Base-by-base conservation (phyloP, 371 early-diverging fungal species). In the Saksenaea vasiformis region DNA sequence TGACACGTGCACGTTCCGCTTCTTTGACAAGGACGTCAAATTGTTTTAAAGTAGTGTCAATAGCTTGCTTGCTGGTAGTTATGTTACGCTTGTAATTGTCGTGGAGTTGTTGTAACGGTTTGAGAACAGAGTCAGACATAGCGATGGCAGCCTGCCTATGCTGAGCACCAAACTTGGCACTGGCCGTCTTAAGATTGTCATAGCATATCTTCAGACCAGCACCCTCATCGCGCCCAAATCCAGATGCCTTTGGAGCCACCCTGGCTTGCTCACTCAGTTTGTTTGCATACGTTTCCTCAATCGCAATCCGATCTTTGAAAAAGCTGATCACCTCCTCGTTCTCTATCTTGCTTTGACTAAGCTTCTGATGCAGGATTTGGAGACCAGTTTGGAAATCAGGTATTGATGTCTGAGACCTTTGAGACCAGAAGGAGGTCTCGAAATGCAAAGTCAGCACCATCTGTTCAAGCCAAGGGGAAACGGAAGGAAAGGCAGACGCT, bases 211-310 rank as follows among this genome's bases (percentile, higher is more conserved):
- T 77, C 56, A 92, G 76, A 5, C 85, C 83, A 8, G 90, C 92
- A 1, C 92, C 92, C 41, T 91, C 92, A 72, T 92, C 91, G 55
- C 87, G 82, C 3, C 74, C 80, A 64, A 92, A 92, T 2, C 91
- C 92, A 11, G 79, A 68, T 1, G 75, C 37, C 57, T 80, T 72
- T 5, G 65, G 58, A 14, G 54, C 24, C 0, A 60, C 44, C 53
- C 69, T 79, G 1, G 85, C 79, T 62, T 90, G 85, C 47, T 87
- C 83, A 13, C 71, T 74, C 55, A 91, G 73, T 43, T 77, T 80
- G 36, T 55, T 74, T 1, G 85, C 87, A 65, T 88, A 89, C 9
- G 69, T 70, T 61, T 90, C 86, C 65, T 90, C 90, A 27, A 86
- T 80, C 1, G 85, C 79, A 38, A 87, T 83, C 7, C 91, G 83